Base-by-base conservation (phyloP, 257 asterid genomes). In the Solanum sejunctum region DNA sequence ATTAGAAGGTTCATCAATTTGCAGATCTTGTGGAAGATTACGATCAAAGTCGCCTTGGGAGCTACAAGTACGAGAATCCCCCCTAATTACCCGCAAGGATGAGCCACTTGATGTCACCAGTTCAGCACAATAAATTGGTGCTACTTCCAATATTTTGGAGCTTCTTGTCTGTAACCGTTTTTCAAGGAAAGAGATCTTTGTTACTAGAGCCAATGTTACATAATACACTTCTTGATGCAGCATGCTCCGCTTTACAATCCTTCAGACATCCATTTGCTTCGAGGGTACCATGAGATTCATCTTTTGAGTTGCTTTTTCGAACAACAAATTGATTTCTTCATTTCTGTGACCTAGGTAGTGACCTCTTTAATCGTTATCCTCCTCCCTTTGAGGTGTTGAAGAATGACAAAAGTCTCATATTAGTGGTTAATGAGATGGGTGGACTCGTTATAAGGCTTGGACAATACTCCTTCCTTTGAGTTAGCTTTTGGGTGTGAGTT, bases 71-170 rank as follows among this genome's bases (percentile, higher is more conserved):
- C 73, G 47, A 56, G 21, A 45, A 26, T 67, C 66, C 32, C 69
- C 84, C 80, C 79, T 85, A 54, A 20, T 36, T 8, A 49, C 81
- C 57, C 7, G 56, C 63, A 36, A 71, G 26, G 66, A 57, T 78
- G 66, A 45, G 26, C 28, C 66, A 83, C 58, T 80, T 52, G 86
- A 78, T 45, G 56, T 51, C 52, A 85, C 43, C 8, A 45, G 86
- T 85, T 87, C 84, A 83, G 63, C 63, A 54, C 81, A 63, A 72
- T 84, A 83, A 83, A 80, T 61, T 36, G 78, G 84, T 86, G 85
- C 86, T 64, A 78, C 82, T 86, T 82, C 21, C 69, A 73, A 73
- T 69, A n/a, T 78, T 87, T 84, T 87, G 91, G 84, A 75, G 86
- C 64, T 84, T 85, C 81, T 63, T 71, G 60, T 70, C 85, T 51